Evolutionary conservation across 768 basidiomycete species (phyloP).

Genomic region (Calocera viscosa): DNA sequence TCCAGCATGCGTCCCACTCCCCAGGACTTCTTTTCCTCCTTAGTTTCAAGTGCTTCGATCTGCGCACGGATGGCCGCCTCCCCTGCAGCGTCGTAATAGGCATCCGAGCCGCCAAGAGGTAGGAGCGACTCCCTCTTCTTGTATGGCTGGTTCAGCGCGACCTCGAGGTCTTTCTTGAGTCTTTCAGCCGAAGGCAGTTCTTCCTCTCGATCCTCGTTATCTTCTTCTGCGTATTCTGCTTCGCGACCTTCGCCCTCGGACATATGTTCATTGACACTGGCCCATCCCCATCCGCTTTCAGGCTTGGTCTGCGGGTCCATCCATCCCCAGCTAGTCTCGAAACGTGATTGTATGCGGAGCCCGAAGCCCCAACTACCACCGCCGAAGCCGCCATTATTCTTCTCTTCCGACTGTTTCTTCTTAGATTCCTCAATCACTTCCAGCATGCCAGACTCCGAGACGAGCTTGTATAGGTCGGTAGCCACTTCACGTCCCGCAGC

Average conservation of each 20-base stretch:
- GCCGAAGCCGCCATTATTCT: background rate
- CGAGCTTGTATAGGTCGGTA: background rate
- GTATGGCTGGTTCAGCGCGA: background rate
- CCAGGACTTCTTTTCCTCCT: background rate
- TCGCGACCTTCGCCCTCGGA: background rate
- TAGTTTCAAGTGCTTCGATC: background rate
- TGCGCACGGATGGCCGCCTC: background rate
- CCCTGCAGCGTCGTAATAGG: background rate
- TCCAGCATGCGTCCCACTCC: background rate
- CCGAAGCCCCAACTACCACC: background rate
- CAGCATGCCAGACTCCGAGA: background rate
- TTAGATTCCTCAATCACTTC: background rate
- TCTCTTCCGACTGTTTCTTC: background rate
- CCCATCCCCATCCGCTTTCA: constrained; percentile 1
- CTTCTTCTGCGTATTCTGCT: background rate
- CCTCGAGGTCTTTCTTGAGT: background rate
- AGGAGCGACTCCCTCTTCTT: background rate
- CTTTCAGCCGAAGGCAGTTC: background rate
- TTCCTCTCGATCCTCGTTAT: background rate
- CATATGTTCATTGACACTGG: background rate
- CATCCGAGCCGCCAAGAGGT: background rate
- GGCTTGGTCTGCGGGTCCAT: background rate
- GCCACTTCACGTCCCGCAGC: background rate
- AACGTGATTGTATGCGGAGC: background rate
- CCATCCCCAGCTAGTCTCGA: background rate